Conservation (phyloP, 1,139 yeast genomes). For the Kurtzmaniella quercitrusa region DNA sequence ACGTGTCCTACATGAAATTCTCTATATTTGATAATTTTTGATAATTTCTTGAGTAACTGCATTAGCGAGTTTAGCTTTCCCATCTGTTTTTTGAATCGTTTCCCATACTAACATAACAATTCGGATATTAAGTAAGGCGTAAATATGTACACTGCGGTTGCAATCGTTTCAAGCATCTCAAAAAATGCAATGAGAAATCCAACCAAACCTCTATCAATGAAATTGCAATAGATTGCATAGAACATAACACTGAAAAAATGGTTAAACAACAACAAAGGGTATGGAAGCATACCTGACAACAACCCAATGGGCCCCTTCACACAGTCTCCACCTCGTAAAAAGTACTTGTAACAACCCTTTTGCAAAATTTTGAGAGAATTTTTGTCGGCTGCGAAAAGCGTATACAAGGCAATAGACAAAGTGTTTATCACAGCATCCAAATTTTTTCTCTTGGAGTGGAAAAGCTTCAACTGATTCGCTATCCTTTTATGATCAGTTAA, state of each 20-base stretch:
- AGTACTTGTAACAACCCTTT: constrained; percentile 84
- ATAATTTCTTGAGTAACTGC: too few relatives aligned
- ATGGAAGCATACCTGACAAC: constrained; percentile 76
- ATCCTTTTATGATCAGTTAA: constrained; percentile 57
- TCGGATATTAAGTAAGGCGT: constrained; percentile 67
- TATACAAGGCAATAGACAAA: constrained; percentile 82
- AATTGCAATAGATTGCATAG: constrained; percentile 71
- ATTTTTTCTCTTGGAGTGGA: constrained; percentile 74
- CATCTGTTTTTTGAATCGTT: neutral
- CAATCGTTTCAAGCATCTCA: constrained; percentile 65
- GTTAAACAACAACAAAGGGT: constrained; percentile 68
- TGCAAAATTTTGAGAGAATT: constrained; percentile 66
- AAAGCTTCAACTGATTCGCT: constrained; percentile 51
- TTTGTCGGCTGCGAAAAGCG: constrained; percentile 85
- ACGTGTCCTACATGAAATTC: too few relatives aligned
- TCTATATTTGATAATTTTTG: too few relatives aligned
- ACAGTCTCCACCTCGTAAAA: constrained; percentile 79
- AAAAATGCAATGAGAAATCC: constrained; percentile 72
- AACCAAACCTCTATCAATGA: constrained; percentile 55
- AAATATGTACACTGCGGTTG: constrained; percentile 75
- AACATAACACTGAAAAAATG: constrained; percentile 91
- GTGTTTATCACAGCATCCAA: constrained; percentile 86
- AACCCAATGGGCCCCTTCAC: constrained; percentile 77
- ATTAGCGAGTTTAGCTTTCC: too few relatives aligned
- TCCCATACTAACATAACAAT: constrained; percentile 17